These are phyloP conservation scores for Aschersonia sp. DNA, from an alignment of 2,329 filamentous ascomycete species.

Conservation along the genomic window DNA sequence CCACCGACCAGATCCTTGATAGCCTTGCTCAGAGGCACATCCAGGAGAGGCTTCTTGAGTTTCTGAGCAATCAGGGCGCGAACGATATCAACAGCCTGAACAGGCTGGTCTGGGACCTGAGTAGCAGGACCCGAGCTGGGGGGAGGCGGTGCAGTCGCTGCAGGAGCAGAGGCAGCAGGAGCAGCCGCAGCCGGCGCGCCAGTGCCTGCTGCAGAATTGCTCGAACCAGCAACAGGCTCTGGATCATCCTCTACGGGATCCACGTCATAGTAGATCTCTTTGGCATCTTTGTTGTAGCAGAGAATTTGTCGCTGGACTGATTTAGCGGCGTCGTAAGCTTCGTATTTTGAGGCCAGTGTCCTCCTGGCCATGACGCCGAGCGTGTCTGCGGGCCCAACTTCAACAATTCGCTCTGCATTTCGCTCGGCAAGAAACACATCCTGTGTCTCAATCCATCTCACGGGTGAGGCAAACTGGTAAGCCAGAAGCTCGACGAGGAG, in stretches of 20 bases:
- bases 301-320: constrained; percentile 94
- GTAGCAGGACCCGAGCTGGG: constrained; percentile 73
- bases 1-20: constrained; percentile 98
- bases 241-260: constrained; percentile 89
- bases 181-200: constrained; percentile 25
- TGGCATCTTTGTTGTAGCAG: constrained; percentile 98
- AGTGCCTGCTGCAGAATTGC: constrained; percentile 33
- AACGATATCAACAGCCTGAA: constrained; percentile 80
- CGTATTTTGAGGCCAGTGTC: constrained; percentile 91
- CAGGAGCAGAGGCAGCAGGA: constrained; percentile 39
- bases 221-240: constrained; percentile 39
- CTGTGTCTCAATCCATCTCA: constrained; percentile 99
- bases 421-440: constrained; percentile 98
- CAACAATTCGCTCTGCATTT: constrained; percentile 90
- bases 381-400: constrained; percentile 92
- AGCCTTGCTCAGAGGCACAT: constrained; percentile 86
- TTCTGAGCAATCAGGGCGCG: constrained; percentile 88
- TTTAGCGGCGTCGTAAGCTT: constrained; percentile 94
- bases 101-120: constrained; percentile 71
- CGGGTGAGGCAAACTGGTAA: constrained; percentile 97
- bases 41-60: constrained; percentile 81
- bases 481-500: constrained; percentile 96
- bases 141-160: constrained; percentile 40
- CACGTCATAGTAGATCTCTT: constrained; percentile 98
- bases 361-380: constrained; percentile 95